Base-by-base conservation (phyloP, 2,329 filamentous ascomycete species). In the Pezicula radicicola region DNA sequence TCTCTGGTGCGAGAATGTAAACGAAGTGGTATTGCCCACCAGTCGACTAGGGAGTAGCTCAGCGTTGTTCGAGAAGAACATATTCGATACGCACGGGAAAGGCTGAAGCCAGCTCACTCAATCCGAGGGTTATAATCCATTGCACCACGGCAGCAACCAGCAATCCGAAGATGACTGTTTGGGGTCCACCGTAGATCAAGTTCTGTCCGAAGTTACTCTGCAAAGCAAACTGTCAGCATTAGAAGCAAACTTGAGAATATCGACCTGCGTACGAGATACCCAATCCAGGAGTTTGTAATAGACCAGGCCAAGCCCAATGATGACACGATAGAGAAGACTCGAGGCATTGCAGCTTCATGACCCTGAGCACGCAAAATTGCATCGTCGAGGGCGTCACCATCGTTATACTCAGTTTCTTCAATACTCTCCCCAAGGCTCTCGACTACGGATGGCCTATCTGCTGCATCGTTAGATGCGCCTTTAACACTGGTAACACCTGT, bases 211-310 rank as follows among this genome's bases (percentile, higher is more conserved):
- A 48, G 30, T 19, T 36, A 37, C 51, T 54, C 35, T 45, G 27
- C 12, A 16, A 13, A 15, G 27, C 9, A 16, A 28, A n/a, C 27
- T 15, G 27, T 12, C 28, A 28, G 40, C 25, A 21, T 15, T n/a
- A 45, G 12, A 16, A 6, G n/a, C 12, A 33, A 28, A 6, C 12
- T 6, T 21, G 7, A 6, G 35, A 13, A 18, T 21, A 45, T 27
- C 12, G 30, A n/a, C 1, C n/a, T 28, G n/a, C 42, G 15, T 12
- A 45, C 42, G n/a, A 54, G 39, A 12, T 64, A 67, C 4, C 60
- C 66, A 9, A 66, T 44, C 66, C 67, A 69, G 12, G 64, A 63
- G 50, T 67, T 69, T 2, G 64, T 67, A 30, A 67, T 62, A 21
- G 51, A 58, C 37, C 65, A 66, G 9, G 57, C 63, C 7, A 67